These are phyloP conservation scores for Camellia oleifera DNA, from an alignment of 179 eudicot species.

Conservation along the genomic window DNA sequence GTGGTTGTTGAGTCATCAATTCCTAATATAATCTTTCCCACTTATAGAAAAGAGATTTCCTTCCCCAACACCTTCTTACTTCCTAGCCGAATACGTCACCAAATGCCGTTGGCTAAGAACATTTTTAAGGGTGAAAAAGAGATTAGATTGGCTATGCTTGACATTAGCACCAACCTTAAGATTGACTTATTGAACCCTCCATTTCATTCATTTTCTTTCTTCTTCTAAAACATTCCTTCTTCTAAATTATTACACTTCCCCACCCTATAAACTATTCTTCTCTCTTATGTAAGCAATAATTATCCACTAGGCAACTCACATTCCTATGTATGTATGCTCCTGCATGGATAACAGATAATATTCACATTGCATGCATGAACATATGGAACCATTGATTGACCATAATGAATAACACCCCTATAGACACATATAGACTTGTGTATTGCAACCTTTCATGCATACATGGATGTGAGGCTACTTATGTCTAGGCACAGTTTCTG, in stretches of 20 bases:
- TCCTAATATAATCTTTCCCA: slow-evolving; percentile 22
- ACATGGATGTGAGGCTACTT: not conserved
- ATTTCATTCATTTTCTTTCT: slow-evolving; percentile 22
- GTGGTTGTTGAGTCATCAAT: slow-evolving; percentile 26
- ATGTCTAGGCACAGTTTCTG: slow-evolving; percentile 10
- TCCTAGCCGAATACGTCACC: slow-evolving; percentile 15
- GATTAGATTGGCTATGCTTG: slow-evolving; percentile 10
- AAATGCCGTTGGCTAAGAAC: slow-evolving; percentile 16
- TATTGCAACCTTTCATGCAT: not conserved
- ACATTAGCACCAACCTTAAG: slow-evolving; percentile 9
- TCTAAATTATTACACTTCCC: slow-evolving; percentile 23
- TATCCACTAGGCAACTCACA: slow-evolving; percentile 13
- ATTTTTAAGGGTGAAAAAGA: slow-evolving; percentile 12
- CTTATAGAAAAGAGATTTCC: slow-evolving; percentile 26
- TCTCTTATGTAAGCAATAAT: slow-evolving; percentile 19
- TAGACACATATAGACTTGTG: not conserved
- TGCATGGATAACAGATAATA: not conserved
- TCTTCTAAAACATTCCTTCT: slow-evolving; percentile 31
- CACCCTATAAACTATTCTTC: slow-evolving; percentile 17
- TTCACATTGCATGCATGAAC: not conserved
- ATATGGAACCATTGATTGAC: slow-evolving; percentile 23
- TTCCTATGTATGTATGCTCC: slow-evolving; percentile 7
- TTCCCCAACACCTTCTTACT: slow-evolving; percentile 13
- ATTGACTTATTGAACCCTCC: slow-evolving; percentile 25
- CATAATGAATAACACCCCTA: not conserved